Percentiles rank a stretch among this genome's conserved stretches.
These are phyloP conservation scores for Fusarium sp. DNA, from an alignment of 2,329 filamentous ascomycete genomes.

Conservation along the genomic window DNA sequence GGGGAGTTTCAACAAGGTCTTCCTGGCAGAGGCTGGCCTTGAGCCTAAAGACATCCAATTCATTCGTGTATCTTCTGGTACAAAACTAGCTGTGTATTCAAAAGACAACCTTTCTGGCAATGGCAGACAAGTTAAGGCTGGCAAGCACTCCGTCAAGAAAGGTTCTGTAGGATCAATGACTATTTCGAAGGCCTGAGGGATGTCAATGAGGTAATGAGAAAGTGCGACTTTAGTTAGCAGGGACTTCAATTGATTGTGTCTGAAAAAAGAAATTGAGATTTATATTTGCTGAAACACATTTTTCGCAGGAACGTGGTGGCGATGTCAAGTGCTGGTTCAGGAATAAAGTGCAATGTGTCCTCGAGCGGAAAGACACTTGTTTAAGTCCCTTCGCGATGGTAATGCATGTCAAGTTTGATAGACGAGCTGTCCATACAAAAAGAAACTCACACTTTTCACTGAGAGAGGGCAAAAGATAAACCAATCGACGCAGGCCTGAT, in stretches of 20 bases:
- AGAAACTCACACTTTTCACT: accelerated
- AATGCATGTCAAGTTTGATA: no score
- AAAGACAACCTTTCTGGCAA: background rate
- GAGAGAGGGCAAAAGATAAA: background rate
- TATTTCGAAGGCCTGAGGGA: background rate
- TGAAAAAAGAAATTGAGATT: no score
- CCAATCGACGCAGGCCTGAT: conserved; percentile 34
- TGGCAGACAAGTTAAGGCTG: background rate
- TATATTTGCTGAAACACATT: no score
- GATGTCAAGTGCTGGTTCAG: no score
- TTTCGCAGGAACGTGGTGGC: no score
- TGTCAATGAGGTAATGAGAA: accelerated
- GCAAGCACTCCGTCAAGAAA: background rate
- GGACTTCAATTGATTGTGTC: no score
- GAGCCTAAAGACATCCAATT: background rate
- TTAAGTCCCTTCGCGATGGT: no score
- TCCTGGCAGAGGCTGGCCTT: conserved; percentile 8
- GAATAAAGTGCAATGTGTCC: no score
- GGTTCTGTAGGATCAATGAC: conserved; percentile 7
- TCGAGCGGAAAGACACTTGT: no score
- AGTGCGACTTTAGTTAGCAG: no score
- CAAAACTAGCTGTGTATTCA: background rate
- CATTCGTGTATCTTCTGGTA: conserved; percentile 2
- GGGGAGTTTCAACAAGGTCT: conserved; percentile 8
- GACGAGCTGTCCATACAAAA: background rate